A percentile compares a stretch with the other conserved stretches of the same genome.
Conservation (phyloP, 371 early-diverging fungal genomes). For the Paramicrosporidium saccamoebae region DNA sequence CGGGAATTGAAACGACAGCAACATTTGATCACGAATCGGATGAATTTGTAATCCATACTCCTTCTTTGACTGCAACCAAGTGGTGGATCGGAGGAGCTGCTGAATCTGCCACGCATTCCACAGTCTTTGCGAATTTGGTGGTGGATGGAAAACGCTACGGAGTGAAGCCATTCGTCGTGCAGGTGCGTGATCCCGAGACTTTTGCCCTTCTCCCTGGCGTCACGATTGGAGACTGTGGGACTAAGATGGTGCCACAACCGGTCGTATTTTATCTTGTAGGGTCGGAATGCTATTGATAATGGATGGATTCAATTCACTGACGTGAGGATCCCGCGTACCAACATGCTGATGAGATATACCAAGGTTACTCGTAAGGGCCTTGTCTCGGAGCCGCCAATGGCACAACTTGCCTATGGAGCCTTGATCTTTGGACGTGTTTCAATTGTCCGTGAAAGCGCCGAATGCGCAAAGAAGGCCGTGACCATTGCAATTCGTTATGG, state of each 20-base stretch:
- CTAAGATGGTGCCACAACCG: slow-evolving; percentile 22
- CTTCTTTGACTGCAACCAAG: slow-evolving; percentile 58
- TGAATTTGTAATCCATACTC: slow-evolving; percentile 62
- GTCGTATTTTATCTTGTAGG: slow-evolving; percentile 10
- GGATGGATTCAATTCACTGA: slow-evolving; percentile 72
- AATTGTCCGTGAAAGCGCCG: slow-evolving; percentile 58
- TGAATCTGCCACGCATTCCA: slow-evolving; percentile 41
- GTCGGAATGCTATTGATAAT: slow-evolving; percentile 53
- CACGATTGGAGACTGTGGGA: slow-evolving; percentile 50
- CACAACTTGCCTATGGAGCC: slow-evolving; percentile 52
- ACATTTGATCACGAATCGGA: slow-evolving; percentile 47
- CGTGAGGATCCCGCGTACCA: slow-evolving; percentile 42
- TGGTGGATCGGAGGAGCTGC: slow-evolving; percentile 91
- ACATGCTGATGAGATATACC: slow-evolving; percentile 71
- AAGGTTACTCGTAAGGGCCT: slow-evolving; percentile 43
- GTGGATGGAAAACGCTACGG: slow-evolving; percentile 38
- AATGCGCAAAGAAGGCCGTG: slow-evolving; percentile 58
- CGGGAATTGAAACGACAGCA: slow-evolving; percentile 68
- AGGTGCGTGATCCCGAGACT: slow-evolving; percentile 27
- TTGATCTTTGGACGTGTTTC: slow-evolving; percentile 55
- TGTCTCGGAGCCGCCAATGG: slow-evolving; percentile 24
- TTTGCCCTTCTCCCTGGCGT: slow-evolving; percentile 36
- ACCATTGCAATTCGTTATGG: slow-evolving; percentile 67
- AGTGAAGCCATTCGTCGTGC: slow-evolving; percentile 51
- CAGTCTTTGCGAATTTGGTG: slow-evolving; percentile 41